Evolutionary conservation across 2,329 filamentous ascomycete genomes (phyloP).

Genomic region (Colletotrichum shisoi): DNA sequence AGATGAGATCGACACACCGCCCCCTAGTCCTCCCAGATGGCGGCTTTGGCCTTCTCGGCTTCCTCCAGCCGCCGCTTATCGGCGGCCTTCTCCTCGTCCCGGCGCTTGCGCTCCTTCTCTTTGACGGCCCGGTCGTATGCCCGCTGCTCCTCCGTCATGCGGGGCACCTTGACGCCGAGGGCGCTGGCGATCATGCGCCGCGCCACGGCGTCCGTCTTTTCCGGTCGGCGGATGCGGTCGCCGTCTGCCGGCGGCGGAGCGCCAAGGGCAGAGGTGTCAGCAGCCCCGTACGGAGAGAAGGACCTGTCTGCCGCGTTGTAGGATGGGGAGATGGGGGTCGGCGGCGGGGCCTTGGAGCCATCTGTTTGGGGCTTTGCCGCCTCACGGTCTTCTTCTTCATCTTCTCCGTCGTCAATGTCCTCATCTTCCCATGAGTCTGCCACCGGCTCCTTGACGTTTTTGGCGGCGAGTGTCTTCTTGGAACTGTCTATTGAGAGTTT

Average conservation of each 20-base stretch:
- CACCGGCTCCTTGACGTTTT: constrained; percentile 45
- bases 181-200: constrained; percentile 88
- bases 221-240: constrained; percentile 63
- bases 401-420: constrained; percentile 41
- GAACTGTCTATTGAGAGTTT: constrained; percentile 46
- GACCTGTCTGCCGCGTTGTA: constrained; percentile 43
- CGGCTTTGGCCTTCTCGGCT: constrained; percentile 77
- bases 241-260: constrained; percentile 18
- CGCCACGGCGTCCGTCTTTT: constrained; percentile 94
- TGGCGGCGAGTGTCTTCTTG: constrained; percentile 33
- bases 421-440: constrained; percentile 67
- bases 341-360: constrained; percentile 65
- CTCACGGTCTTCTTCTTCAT: constrained; percentile 38
- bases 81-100: constrained; percentile 75
- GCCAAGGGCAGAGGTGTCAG: constrained; percentile 33
- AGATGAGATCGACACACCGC: background rate
- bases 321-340: constrained; percentile 70
- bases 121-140: constrained; percentile 84
- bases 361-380: constrained; percentile 42
- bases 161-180: constrained; percentile 80
- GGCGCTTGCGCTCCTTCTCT: constrained; percentile 82
- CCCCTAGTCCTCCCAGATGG: constrained; percentile 81
- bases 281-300: constrained; percentile 41
- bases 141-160: constrained; percentile 84
- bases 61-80: constrained; percentile 68